Percentiles rank a stretch among this genome's conserved stretches.
Conservation (phyloP, 2,329 filamentous ascomycete genomes). For the Elsinoe australis region DNA sequence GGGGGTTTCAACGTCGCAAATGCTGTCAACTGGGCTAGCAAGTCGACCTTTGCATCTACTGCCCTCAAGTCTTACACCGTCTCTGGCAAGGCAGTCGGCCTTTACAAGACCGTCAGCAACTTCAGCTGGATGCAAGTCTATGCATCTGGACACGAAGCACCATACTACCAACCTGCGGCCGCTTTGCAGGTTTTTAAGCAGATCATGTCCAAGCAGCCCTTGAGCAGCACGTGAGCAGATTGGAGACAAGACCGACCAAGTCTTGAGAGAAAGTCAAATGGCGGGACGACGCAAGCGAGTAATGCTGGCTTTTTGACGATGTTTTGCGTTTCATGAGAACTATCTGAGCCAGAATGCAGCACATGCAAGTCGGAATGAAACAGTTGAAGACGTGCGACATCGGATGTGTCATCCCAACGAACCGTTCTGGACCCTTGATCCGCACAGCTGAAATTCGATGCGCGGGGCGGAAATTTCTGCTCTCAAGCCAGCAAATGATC, state of each 20-base stretch:
- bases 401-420: no score
- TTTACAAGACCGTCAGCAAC: slow-evolving; percentile 46
- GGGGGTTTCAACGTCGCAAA: slow-evolving; percentile 42
- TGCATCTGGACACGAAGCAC: slow-evolving; percentile 39
- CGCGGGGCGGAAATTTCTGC: no score
- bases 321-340: no score
- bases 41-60: slow-evolving; percentile 36
- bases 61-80: slow-evolving; percentile 41
- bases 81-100: slow-evolving; percentile 40
- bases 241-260: no score
- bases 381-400: not conserved
- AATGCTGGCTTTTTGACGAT: no score
- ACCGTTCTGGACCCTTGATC: no score
- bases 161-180: slow-evolving; percentile 35
- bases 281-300: no score
- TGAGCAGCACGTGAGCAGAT: slow-evolving; percentile 35
- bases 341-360: no score
- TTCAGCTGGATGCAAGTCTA: slow-evolving; percentile 35
- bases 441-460: no score
- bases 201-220: slow-evolving; percentile 34
- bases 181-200: slow-evolving; percentile 43
- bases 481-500: not conserved
- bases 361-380: no score
- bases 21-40: slow-evolving; percentile 36
- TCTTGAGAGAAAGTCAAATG: no score